Evolutionary conservation across 2,329 filamentous ascomycete species (phyloP).

Genomic region (Colletotrichum neosansevieriae): DNA sequence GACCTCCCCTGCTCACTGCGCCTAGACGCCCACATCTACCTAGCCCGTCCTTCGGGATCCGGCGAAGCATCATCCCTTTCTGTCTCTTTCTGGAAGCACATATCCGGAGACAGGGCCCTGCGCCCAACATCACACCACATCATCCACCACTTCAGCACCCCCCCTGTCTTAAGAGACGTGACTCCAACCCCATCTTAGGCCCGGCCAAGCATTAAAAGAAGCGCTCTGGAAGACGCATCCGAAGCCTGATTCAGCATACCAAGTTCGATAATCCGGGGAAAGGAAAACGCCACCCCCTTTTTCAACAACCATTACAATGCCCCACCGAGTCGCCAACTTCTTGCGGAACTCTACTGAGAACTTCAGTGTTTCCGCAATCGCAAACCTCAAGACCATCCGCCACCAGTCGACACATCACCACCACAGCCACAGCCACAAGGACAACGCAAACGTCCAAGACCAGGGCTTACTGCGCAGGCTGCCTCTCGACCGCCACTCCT

Average conservation of each 20-base stretch:
- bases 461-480: slow-evolving; percentile 31
- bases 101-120: slow-evolving; percentile 18
- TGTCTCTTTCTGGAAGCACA: slow-evolving; percentile 25
- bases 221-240: slow-evolving; percentile 23
- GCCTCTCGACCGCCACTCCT: slow-evolving; percentile 34
- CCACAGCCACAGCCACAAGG: slow-evolving; percentile 11
- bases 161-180: slow-evolving; percentile 31
- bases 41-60: slow-evolving; percentile 39
- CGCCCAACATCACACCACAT: slow-evolving; percentile 32
- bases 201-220: slow-evolving; percentile 32
- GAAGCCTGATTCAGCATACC: slow-evolving; percentile 12
- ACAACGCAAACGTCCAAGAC: slow-evolving; percentile 20
- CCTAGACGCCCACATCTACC: slow-evolving; percentile 16
- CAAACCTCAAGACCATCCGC: slow-evolving; percentile 60
- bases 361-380: slow-evolving; percentile 49
- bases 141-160: slow-evolving; percentile 12
- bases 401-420: slow-evolving; percentile 40
- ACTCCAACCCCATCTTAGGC: slow-evolving; percentile 33
- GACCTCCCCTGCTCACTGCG: not conserved
- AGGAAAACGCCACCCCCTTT: not conserved
- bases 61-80: slow-evolving; percentile 29
- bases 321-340: slow-evolving; percentile 69
- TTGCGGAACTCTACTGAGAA: slow-evolving; percentile 68
- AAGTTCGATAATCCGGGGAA: slow-evolving; percentile 29
- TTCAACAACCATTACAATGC: slow-evolving; percentile 56